Percentiles rank a stretch among this genome's conserved stretches.
Conservation (phyloP, 2,329 filamentous ascomycete genomes). For the Alternaria longipes region DNA sequence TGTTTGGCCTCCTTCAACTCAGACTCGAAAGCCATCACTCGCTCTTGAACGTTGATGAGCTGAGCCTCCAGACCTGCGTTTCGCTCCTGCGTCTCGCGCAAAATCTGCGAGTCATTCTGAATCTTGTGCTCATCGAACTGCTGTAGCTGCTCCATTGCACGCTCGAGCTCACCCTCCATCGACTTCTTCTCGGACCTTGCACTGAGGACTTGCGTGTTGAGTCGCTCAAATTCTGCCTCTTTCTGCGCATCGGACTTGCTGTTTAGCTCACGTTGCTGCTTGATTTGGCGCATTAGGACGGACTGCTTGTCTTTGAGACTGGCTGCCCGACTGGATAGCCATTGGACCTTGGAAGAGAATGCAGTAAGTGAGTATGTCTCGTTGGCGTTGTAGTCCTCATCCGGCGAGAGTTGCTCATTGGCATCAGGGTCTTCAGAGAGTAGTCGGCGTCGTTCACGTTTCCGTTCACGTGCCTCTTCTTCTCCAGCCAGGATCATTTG, state of each 20-base stretch:
- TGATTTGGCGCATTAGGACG: slow-evolving; percentile 89
- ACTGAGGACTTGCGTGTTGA: slow-evolving; percentile 54
- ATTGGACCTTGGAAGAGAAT: slow-evolving; percentile 81
- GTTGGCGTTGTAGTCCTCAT: slow-evolving; percentile 66
- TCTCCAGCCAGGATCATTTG: slow-evolving; percentile 59
- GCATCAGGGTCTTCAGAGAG: slow-evolving; percentile 65
- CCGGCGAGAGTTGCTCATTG: slow-evolving; percentile 68
- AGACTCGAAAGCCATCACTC: slow-evolving; percentile 40
- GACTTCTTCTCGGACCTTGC: slow-evolving; percentile 47
- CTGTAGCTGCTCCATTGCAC: slow-evolving; percentile 44
- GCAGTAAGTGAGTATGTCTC: slow-evolving; percentile 76
- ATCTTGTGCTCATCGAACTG: slow-evolving; percentile 42
- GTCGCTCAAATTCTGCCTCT: slow-evolving; percentile 50
- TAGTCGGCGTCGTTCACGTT: slow-evolving; percentile 45
- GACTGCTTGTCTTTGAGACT: slow-evolving; percentile 86
- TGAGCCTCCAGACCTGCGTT: slow-evolving; percentile 45
- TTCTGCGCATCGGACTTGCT: slow-evolving; percentile 75
- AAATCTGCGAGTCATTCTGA: slow-evolving; percentile 28
- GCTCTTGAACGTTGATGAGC: slow-evolving; percentile 47
- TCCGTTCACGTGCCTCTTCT: slow-evolving; percentile 52
- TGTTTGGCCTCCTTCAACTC: slow-evolving; percentile 40
- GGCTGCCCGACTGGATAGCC: slow-evolving; percentile 78
- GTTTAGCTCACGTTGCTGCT: slow-evolving; percentile 93
- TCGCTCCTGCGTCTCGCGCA: slow-evolving; percentile 43
- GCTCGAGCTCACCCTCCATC: slow-evolving; percentile 49